A percentile compares a stretch with the other conserved stretches of the same genome.
Conservation (phyloP, 768 basidiomycete genomes). For the Lentinula edodes region DNA sequence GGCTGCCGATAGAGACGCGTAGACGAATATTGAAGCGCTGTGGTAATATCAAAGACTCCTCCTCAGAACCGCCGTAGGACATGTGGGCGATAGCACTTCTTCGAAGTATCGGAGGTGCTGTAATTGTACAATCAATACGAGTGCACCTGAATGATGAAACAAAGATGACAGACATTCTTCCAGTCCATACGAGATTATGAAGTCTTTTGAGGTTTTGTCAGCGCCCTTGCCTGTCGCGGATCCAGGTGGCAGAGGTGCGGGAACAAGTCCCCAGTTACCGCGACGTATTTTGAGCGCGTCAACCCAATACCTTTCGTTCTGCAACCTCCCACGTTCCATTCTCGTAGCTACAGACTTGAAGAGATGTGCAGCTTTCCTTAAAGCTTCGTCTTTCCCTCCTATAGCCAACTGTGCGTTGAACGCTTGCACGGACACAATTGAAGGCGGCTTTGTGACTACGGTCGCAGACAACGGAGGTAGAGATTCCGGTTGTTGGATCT, state of each 20-base stretch:
- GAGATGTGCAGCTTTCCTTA: constrained; percentile 66
- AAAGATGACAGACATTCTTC: constrained; percentile 62
- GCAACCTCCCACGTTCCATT: constrained; percentile 56
- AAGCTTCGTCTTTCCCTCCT: constrained; percentile 76
- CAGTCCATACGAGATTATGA: constrained; percentile 72
- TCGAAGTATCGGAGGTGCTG: constrained; percentile 62
- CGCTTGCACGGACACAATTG: constrained; percentile 60
- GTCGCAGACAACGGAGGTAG: constrained; percentile 49
- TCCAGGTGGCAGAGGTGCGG: constrained; percentile 71
- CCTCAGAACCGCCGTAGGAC: constrained; percentile 39
- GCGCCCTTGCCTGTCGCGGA: constrained; percentile 69
- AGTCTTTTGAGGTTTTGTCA: constrained; percentile 78
- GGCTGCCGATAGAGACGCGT: constrained; percentile 46
- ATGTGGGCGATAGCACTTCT: constrained; percentile 68
- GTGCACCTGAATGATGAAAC: not conserved
- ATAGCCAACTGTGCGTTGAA: constrained; percentile 69
- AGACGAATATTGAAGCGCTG: constrained; percentile 60
- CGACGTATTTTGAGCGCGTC: constrained; percentile 73
- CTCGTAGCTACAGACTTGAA: constrained; percentile 66
- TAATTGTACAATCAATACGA: not conserved
- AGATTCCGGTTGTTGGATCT: not conserved
- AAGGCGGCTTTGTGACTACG: constrained; percentile 58
- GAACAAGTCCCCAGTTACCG: constrained; percentile 77
- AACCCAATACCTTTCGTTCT: constrained; percentile 75
- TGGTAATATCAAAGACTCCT: constrained; percentile 51